A percentile compares a stretch with the other conserved stretches of the same genome.
These are phyloP conservation scores for Termitomyces sp. DNA, from an alignment of 768 basidiomycete genomes.

Conservation along the genomic window DNA sequence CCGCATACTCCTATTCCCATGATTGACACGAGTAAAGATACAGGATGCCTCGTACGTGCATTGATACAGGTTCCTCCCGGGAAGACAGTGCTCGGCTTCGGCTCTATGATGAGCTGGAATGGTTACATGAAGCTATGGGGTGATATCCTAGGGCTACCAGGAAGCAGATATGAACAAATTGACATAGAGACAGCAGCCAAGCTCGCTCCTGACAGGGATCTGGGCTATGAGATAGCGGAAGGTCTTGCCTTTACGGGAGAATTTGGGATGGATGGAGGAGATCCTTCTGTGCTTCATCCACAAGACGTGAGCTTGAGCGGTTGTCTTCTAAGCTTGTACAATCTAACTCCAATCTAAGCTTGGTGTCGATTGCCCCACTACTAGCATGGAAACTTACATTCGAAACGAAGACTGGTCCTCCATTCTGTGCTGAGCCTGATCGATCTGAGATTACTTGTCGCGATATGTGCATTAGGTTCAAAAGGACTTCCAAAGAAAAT, in stretches of 20 bases:
- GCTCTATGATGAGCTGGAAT: slow-evolving; percentile 8
- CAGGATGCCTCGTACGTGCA: slow-evolving; percentile 4
- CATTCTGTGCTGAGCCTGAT: background rate
- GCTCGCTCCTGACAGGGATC: background rate
- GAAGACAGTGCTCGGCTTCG: slow-evolving; percentile 3
- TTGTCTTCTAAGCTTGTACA: background rate
- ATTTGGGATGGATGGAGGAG: slow-evolving; percentile 4
- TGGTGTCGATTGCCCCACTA: slow-evolving; percentile 2
- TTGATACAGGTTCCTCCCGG: slow-evolving; percentile 2
- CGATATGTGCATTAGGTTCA: background rate
- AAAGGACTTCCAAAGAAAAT: background rate
- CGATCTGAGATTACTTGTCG: background rate
- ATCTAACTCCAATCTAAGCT: background rate
- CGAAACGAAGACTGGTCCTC: slow-evolving; percentile 5
- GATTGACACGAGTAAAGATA: slow-evolving; percentile 1
- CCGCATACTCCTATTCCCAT: slow-evolving; percentile 1
- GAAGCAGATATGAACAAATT: slow-evolving; percentile 1
- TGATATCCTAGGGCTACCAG: background rate
- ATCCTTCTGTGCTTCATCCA: slow-evolving; percentile 2
- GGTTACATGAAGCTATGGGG: slow-evolving; percentile 5
- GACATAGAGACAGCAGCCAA: background rate
- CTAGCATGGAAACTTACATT: slow-evolving; percentile 6
- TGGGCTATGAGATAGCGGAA: background rate
- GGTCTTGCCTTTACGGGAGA: slow-evolving; percentile 3
- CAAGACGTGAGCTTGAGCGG: background rate